Evolutionary conservation across 805 yeast genomes (phyloP), one percentile per base, ranked within the genome.

Genomic region (Wickerhamiella lipophila): DNA sequence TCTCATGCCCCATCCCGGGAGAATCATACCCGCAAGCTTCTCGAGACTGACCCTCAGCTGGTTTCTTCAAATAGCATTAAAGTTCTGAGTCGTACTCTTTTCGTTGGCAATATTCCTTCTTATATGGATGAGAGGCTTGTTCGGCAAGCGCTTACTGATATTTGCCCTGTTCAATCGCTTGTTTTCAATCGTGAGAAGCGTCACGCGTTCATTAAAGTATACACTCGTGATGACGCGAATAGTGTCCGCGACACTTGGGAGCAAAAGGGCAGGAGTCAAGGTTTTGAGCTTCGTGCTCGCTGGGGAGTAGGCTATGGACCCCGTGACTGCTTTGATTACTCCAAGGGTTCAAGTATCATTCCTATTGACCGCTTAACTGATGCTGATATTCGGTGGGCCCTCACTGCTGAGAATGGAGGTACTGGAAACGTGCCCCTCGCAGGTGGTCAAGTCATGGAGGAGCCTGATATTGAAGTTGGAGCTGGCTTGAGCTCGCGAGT

Each of bases 261-360:
- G 26, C 64, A 65, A 38, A 58, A 61, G 50, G 78, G 78, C 60
- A 77, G 79, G 56, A 80, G 79, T 53, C 81, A 82, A 36, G 64
- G 75, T 8, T 67, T 69, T 61, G 69, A 77, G 56, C 70, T 92
- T 56, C 77, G 97, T 66, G 84, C 94, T 3, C 76, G 96, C 62
- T 92, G 98, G 98, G 98, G 97, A 56, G 97, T 92, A 53, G 98
- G 98, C 1, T 92, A 83, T 61, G 98, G 98, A 3, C 98, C 98
- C 49, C 78, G 98, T 69, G 97, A 92, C 64, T 89, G 97, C 70
- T 85, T 95, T 64, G 94, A 92, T 66, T 92, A 92, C 66, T 88
- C 81, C 60, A 81, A 81, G 50, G 98, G 98, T 53, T 73, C 81
- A 34, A 82, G 95, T 52, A 76, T 87, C 32, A 86, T 92, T 53